Conservation (phyloP, 129 eudicot genomes). For the Saussurea involucrata region DNA sequence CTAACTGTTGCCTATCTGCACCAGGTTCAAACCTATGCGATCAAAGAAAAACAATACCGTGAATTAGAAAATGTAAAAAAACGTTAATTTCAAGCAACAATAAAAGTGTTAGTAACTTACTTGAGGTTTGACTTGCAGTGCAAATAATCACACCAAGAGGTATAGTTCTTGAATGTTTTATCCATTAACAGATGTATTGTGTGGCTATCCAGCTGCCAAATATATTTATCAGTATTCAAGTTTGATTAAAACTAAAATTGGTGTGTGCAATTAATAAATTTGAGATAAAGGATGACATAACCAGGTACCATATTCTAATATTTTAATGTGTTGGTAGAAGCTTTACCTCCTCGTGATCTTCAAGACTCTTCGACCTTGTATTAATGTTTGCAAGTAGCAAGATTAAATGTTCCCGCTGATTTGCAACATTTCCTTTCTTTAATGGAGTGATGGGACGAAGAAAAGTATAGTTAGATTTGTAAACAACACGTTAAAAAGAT, state of each 20-base stretch:
- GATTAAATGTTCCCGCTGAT: constrained; percentile 95
- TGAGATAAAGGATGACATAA: not conserved
- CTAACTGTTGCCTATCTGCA: constrained; percentile 65
- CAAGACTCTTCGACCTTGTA: constrained; percentile 46
- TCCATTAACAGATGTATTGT: constrained; percentile 64
- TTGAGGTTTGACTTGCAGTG: constrained; percentile 58
- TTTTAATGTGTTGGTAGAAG: not conserved
- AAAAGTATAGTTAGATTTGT: constrained; percentile 17
- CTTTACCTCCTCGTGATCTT: constrained; percentile 51
- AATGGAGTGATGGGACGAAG: constrained; percentile 19
- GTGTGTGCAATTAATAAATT: not conserved
- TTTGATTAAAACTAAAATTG: constrained; percentile 1
- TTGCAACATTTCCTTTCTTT: constrained; percentile 98
- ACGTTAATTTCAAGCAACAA: not conserved
- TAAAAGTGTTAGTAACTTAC: constrained; percentile 41
- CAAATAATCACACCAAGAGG: constrained; percentile 84
- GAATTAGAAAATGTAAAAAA: not conserved
- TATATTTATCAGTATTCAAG: not conserved
- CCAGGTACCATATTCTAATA: not conserved
- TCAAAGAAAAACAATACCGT: not conserved
- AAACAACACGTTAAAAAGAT: not conserved
- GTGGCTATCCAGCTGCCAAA: constrained; percentile 58
- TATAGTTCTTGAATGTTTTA: constrained; percentile 80
- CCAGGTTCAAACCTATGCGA: constrained; percentile 51
- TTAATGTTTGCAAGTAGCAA: constrained; percentile 92